phyloP scores from a whole-genome alignment of 2,329 filamentous ascomycete genomes.

The Pseudonectria foliicola region DNA sequence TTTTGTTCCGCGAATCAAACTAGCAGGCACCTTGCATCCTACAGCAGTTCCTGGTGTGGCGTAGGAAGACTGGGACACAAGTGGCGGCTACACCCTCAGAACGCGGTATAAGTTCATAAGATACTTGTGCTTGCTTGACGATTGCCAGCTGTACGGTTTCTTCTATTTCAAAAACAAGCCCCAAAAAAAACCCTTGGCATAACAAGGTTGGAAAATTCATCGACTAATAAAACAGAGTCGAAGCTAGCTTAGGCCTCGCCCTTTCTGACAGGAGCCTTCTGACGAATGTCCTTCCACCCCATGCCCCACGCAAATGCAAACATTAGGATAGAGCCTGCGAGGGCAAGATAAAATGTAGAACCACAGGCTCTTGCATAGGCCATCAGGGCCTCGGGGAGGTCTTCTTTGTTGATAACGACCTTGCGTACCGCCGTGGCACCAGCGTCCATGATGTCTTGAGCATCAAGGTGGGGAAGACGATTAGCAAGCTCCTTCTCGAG shows the following conservation, averaged over 20 bases:
- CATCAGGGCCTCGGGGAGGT: slow-evolving; percentile 29
- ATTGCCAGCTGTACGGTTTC: too few relatives aligned
- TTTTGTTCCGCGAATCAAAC: too few relatives aligned
- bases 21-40: too few relatives aligned
- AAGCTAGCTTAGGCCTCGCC: slow-evolving; percentile 15
- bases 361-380: slow-evolving; percentile 33
- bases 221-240: too few relatives aligned
- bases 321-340: slow-evolving; percentile 21
- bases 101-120: too few relatives aligned
- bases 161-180: too few relatives aligned
- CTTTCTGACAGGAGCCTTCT: slow-evolving; percentile 17
- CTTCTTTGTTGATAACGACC: slow-evolving; percentile 19
- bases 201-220: too few relatives aligned
- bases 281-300: slow-evolving; percentile 39
- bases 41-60: too few relatives aligned
- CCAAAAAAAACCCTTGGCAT: too few relatives aligned
- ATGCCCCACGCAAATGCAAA: slow-evolving; percentile 35
- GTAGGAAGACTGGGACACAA: too few relatives aligned
- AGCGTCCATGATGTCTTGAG: slow-evolving; percentile 29
- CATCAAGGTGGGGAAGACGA: slow-evolving; percentile 24
- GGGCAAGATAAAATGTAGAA: slow-evolving; percentile 23
- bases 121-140: too few relatives aligned
- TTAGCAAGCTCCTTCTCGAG: slow-evolving; percentile 24
- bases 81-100: too few relatives aligned
- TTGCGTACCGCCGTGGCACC: slow-evolving; percentile 34